Evolutionary conservation across 371 early-diverging fungal genomes (phyloP).

Genomic region (Saksenaea vasiformis): DNA sequence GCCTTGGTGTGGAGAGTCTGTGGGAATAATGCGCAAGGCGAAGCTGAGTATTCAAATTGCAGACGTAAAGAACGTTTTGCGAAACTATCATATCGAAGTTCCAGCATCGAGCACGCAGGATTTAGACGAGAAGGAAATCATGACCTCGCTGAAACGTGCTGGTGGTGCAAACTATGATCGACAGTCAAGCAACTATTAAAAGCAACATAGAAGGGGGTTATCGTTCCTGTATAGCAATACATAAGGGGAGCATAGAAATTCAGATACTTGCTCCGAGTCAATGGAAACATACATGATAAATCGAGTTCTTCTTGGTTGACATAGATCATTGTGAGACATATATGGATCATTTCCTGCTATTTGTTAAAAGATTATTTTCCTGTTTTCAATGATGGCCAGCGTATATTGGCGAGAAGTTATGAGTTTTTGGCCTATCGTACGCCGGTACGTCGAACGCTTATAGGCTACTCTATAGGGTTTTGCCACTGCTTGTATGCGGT

Average conservation of each 20-base stretch:
- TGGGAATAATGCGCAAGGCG: constrained; percentile 87
- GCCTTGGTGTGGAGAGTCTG: constrained; percentile 79
- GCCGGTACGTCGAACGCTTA: too few relatives aligned
- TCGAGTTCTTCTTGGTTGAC: neutral
- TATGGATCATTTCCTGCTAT: too few relatives aligned
- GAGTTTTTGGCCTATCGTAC: too few relatives aligned
- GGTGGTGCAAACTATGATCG: constrained; percentile 76
- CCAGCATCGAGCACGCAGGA: constrained; percentile 59
- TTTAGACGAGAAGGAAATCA: constrained; percentile 53
- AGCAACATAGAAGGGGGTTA: neutral
- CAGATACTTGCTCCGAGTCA: neutral
- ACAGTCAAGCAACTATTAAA: constrained; percentile 53
- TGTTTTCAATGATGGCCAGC: too few relatives aligned
- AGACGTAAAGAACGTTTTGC: constrained; percentile 75
- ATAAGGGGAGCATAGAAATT: neutral
- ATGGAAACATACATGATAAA: neutral
- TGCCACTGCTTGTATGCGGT: too few relatives aligned
- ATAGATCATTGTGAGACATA: neutral
- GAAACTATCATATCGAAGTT: constrained; percentile 75
- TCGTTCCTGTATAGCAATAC: neutral
- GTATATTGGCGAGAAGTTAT: too few relatives aligned
- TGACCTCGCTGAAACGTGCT: constrained; percentile 62
- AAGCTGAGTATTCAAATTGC: constrained; percentile 80
- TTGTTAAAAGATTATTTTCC: too few relatives aligned
- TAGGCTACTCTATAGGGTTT: too few relatives aligned